phyloP scores from a whole-genome alignment of 352 stramenopile genomes.

The Phytophthora kernoviae region DNA sequence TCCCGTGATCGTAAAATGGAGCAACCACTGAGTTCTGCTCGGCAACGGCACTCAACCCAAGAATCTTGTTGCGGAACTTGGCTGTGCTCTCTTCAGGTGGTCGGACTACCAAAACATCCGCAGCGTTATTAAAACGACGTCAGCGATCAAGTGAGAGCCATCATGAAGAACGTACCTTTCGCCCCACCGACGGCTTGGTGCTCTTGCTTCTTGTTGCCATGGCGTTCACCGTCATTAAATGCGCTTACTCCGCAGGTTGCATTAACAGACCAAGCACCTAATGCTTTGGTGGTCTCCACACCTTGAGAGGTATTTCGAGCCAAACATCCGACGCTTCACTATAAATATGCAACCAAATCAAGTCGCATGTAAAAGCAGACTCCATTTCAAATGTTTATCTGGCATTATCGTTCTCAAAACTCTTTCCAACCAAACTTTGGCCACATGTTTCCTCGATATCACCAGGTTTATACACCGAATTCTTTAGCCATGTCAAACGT shows the following conservation, averaged over 20 bases:
- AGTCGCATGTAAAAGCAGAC: neutral
- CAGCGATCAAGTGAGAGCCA: neutral
- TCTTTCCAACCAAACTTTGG: neutral
- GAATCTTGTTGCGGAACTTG: slow-evolving; percentile 67
- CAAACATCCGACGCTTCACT: neutral
- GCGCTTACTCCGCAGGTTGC: neutral
- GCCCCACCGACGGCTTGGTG: slow-evolving; percentile 14
- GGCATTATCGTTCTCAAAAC: neutral
- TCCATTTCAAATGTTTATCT: neutral
- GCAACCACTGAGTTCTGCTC: slow-evolving; percentile 43
- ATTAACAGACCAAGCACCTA: neutral
- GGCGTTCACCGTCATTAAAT: neutral
- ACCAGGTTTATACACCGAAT: neutral
- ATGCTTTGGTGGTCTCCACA: neutral
- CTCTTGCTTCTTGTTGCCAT: slow-evolving; percentile 29
- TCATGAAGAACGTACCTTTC: slow-evolving; percentile 20
- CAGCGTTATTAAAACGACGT: slow-evolving; percentile 7
- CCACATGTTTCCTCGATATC: neutral
- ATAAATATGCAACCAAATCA: neutral
- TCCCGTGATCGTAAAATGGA: slow-evolving; percentile 26
- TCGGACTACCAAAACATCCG: slow-evolving; percentile 8
- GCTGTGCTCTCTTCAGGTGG: slow-evolving; percentile 40
- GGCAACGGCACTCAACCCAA: slow-evolving; percentile 46
- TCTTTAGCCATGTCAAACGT: neutral
- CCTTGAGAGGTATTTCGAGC: neutral